phyloP scores from a whole-genome alignment of 805 yeast species.

The Tetrapisispora taiwanensis region DNA sequence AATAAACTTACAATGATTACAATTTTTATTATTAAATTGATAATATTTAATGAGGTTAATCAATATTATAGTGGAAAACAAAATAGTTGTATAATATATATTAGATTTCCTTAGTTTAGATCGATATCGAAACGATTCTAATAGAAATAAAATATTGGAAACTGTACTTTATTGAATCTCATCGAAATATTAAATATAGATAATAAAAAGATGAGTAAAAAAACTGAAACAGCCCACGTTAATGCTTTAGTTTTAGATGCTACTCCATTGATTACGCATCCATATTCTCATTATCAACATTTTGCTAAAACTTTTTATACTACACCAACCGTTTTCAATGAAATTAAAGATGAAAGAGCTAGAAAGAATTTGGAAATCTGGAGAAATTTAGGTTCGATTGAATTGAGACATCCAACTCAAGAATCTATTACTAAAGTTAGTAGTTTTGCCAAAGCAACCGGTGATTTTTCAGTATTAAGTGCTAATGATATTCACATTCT shows the following conservation, averaged over 20 bases:
- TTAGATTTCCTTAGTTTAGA: too few relatives aligned
- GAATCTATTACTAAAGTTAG: slow-evolving; percentile 54
- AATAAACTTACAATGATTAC: too few relatives aligned
- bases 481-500: slow-evolving; percentile 86
- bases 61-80: too few relatives aligned
- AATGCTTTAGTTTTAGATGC: slow-evolving; percentile 78
- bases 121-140: too few relatives aligned
- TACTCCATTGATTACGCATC: slow-evolving; percentile 83
- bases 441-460: slow-evolving; percentile 76
- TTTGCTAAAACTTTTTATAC: slow-evolving; percentile 69
- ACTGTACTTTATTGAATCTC: too few relatives aligned
- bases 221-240: slow-evolving; percentile 27
- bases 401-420: slow-evolving; percentile 66
- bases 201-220: neutral
- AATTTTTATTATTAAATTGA: too few relatives aligned
- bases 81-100: too few relatives aligned
- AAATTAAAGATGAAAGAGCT: slow-evolving; percentile 78
- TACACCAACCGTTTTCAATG: slow-evolving; percentile 84
- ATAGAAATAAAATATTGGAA: too few relatives aligned
- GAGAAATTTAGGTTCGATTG: slow-evolving; percentile 50
- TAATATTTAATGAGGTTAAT: too few relatives aligned
- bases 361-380: slow-evolving; percentile 70
- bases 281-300: slow-evolving; percentile 60
- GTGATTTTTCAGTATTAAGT: slow-evolving; percentile 82
- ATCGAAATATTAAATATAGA: too few relatives aligned